These are phyloP conservation scores for Leccinum uliginosum DNA, from an alignment of 768 basidiomycete genomes.

Conservation along the genomic window DNA sequence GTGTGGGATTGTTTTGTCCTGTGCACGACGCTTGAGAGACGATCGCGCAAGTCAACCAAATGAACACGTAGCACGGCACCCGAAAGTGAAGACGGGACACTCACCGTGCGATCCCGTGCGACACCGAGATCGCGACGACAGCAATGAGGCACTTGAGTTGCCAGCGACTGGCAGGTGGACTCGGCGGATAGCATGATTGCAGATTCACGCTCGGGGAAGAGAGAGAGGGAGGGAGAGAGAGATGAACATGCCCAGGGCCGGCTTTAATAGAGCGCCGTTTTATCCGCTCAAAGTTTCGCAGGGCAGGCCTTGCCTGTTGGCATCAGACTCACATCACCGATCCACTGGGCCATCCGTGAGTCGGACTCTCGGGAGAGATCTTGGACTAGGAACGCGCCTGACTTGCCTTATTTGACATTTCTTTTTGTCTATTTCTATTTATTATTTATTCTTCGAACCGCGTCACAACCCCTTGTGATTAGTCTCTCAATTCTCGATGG, in stretches of 20 bases:
- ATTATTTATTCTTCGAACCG: background rate
- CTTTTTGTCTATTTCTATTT: background rate
- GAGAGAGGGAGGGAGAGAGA: background rate
- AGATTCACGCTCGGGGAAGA: background rate
- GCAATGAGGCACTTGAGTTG: background rate
- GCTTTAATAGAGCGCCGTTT: conserved; percentile 4
- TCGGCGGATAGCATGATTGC: background rate
- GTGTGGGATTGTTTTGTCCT: background rate
- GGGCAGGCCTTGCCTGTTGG: background rate
- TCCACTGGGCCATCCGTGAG: background rate
- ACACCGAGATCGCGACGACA: background rate
- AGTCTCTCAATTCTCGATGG: too few species aligned
- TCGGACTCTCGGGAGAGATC: background rate
- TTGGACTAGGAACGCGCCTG: background rate
- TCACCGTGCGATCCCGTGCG: conserved; percentile 10
- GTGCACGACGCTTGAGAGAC: background rate
- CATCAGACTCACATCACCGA: conserved; percentile 8
- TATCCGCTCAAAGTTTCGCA: conserved; percentile 7
- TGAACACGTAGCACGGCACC: background rate
- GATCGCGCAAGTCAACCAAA: background rate
- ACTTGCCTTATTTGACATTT: background rate
- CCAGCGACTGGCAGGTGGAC: background rate
- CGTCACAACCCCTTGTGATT: background rate
- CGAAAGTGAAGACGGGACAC: background rate
- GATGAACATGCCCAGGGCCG: background rate